Base-by-base conservation (phyloP, 2,329 filamentous ascomycete species). In the Fonsecaea nubica region DNA sequence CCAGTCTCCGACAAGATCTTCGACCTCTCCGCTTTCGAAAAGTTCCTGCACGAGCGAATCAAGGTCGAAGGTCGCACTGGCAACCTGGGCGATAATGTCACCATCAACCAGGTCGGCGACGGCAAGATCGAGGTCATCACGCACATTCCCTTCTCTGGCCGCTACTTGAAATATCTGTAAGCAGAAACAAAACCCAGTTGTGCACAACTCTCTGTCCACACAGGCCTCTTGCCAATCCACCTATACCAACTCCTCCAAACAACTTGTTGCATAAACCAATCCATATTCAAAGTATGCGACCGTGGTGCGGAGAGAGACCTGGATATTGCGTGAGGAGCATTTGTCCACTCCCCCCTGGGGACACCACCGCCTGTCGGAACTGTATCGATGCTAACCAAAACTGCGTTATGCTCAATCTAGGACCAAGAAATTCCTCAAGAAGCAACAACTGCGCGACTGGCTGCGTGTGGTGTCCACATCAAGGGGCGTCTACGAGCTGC, bases 341-440 rank as follows among this genome's bases (percentile, higher is more conserved):
- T 13, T 32, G 6, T 32, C 30, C 4, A 2, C 15, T 50, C n/a
- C 3, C 13, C 15, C 30, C 30, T 55, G 35, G 21, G 12, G 9
- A 50, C 2, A 12, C 18, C 21, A 9, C 10, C 10, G 13, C 18
- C 63, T 32, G 25, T 53, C 57, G 36, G 38, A 56, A 52, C 13
- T 35, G 21, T 33, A 36, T 58, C 42, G 62, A 61, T 56, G 33
- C 62, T 30, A 25, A 30, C 30, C 45, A 58, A 56, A 33, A 33
- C 7, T 38, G 35, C 12, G 55, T 58, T 18, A 38, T 13, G 18
- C 21, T 25, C 35, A 18, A 59, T 62, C 6, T 75, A 96, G 92
- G 82, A 99, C 95, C 83, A 99, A 99, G 92, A 99, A 99, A 89
- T 99, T 97, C 91, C 91, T 99, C 84, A 99, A 99, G 93, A 99